Evolutionary conservation across 2,329 filamentous ascomycete genomes (phyloP), one percentile per base, ranked within the genome.

Genomic region (Aureobasidium vineae): DNA sequence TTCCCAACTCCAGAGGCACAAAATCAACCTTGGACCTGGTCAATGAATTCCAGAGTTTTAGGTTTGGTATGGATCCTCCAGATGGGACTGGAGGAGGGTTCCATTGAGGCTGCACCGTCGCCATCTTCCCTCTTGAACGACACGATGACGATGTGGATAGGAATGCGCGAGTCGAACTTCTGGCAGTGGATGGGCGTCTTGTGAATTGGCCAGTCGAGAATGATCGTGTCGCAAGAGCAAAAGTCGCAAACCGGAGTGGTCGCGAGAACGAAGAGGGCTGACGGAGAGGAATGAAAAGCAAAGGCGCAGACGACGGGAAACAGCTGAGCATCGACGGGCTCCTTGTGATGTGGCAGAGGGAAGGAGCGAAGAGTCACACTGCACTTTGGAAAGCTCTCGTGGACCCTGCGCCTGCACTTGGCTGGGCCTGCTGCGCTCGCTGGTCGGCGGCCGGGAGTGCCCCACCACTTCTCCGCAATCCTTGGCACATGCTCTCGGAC

Each of bases 1-100:
- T 88, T 72, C 86, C 85, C 10, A 83, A 81, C 74, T 93, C 87
- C 56, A 90, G 83, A 16, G 91, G 90, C 50, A 88, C 80, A 73
- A 96, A 95, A 5, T 87, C 85, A 52, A 88, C 88, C 73, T 93
- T 91, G 13, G 83, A 83, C 68, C 90, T 85, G 13, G 91, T 90
- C 73, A 96, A 81, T 6, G 90, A 92, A 79, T 95, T 96, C 82
- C 89, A 91, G 70, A 96, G 82, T 75, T 87, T 36, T 54, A 52
- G 10, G 4, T 89, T 72, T 96, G 81, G 56, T 84, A 82, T 53
- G 83, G 70, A 15, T 71, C 56, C 57, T 68, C 67, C 68, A 70
- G 67, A 66, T 75, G 70, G 60, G 76, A 76, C 71, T 75, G 72
- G 71, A 70, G 74, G 75, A 71, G 73, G 70, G 60, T 67, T 70